phyloP scores from a whole-genome alignment of 148 eudicot species.

The Fagopyrum homotropicum region DNA sequence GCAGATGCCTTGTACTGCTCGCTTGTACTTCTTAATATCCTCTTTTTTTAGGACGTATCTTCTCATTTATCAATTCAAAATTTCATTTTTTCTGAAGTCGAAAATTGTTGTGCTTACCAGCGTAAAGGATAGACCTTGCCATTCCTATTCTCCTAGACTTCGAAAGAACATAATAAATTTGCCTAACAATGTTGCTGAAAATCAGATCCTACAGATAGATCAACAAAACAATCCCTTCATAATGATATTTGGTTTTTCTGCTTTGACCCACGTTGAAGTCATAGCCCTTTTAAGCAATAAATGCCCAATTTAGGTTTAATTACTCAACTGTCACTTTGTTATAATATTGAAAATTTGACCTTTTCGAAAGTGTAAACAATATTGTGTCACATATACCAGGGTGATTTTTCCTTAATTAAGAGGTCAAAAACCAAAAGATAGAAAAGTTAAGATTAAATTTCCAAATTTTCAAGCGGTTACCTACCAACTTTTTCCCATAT shows the following conservation, averaged over 20 bases:
- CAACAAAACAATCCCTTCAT: not conserved
- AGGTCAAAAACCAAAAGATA: no score
- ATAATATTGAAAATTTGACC: not conserved
- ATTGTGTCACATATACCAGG: not conserved
- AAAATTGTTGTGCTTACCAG: not conserved
- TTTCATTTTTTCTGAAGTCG: not conserved
- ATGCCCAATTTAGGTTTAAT: no score
- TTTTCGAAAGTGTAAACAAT: not conserved
- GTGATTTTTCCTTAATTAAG: no score
- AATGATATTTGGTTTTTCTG: no score
- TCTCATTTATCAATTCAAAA: not conserved
- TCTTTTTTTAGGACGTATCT: not conserved
- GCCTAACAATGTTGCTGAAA: not conserved
- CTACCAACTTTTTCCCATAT: no score
- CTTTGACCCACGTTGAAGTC: no score
- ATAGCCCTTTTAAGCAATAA: no score
- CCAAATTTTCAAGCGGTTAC: no score
- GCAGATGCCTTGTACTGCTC: not conserved
- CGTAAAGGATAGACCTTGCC: not conserved
- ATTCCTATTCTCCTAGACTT: not conserved
- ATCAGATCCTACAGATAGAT: not conserved
- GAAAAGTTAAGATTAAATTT: no score
- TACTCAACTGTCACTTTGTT: not conserved
- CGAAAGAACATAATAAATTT: not conserved
- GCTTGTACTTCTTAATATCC: not conserved